Evolutionary conservation across 176 grass and related monocot species (phyloP).

Genomic region (Typha latifolia): DNA sequence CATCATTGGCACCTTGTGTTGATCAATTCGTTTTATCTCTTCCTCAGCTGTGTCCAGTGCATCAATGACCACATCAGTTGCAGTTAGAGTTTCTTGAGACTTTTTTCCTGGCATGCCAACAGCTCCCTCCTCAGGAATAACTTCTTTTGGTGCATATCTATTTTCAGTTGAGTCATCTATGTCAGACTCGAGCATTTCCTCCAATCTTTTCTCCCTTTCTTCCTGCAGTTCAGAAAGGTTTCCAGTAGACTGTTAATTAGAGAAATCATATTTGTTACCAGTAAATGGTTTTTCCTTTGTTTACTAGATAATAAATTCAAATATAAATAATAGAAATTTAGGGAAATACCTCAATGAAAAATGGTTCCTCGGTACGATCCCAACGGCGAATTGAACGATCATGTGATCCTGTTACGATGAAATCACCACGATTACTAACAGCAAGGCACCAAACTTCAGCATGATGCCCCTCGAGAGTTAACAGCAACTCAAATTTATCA

Average conservation of each 20-base stretch:
- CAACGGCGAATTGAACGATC: constrained; percentile 89
- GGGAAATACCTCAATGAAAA: constrained; percentile 70
- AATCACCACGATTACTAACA: constrained; percentile 75
- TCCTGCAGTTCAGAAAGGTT: constrained; percentile 33
- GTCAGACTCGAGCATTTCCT: constrained; percentile 86
- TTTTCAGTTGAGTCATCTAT: constrained; percentile 59
- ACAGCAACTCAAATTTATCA: constrained; percentile 92
- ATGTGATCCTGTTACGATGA: constrained; percentile 83
- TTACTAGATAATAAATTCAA: background rate
- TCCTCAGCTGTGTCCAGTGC: constrained; percentile 79
- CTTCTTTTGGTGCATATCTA: constrained; percentile 72
- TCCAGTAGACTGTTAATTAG: background rate
- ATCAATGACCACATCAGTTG: constrained; percentile 82
- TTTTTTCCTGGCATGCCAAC: constrained; percentile 80
- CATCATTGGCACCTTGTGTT: constrained; percentile 41
- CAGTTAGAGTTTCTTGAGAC: constrained; percentile 79
- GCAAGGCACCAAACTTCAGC: constrained; percentile 93
- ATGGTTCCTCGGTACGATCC: constrained; percentile 94
- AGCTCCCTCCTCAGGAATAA: constrained; percentile 70
- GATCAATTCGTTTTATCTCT: constrained; percentile 67
- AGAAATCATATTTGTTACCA: background rate
- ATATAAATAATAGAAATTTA: background rate
- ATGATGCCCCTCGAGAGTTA: constrained; percentile 96
- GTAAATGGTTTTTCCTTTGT: background rate
- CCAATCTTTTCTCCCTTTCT: constrained; percentile 85